Percentiles rank a stretch among this genome's conserved stretches.
Evolutionary conservation across 306 rosid species (phyloP).

Genomic region (Nissolia schottii): DNA sequence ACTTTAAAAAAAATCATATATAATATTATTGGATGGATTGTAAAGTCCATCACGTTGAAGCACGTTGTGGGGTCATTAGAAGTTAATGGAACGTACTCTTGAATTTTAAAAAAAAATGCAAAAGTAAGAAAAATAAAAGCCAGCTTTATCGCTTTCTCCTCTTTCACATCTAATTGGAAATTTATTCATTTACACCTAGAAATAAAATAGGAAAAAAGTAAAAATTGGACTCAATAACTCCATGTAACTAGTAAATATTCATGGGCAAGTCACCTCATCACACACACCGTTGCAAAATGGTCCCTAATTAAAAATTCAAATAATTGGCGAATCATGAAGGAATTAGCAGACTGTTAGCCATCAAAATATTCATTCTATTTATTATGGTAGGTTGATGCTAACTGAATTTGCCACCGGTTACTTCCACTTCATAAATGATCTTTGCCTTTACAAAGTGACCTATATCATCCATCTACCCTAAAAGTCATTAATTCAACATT

Average conservation of each 20-base stretch:
- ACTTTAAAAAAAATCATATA: too few species aligned
- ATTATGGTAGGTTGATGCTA: slow-evolving; percentile 50
- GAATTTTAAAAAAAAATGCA: background rate
- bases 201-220: background rate
- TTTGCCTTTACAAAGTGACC: slow-evolving; percentile 31
- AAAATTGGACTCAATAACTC: background rate
- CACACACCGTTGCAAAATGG: slow-evolving; percentile 26
- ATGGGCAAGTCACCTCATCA: slow-evolving; percentile 15
- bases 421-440: slow-evolving; percentile 48
- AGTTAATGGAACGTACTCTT: slow-evolving; percentile 30
- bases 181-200: background rate
- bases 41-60: slow-evolving; percentile 49
- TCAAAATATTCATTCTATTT: slow-evolving; percentile 41
- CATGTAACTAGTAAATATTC: background rate
- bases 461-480: slow-evolving; percentile 13
- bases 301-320: slow-evolving; percentile 25
- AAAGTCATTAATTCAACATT: slow-evolving; percentile 13
- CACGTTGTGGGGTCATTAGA: slow-evolving; percentile 58
- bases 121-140: slow-evolving; percentile 1
- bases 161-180: slow-evolving; percentile 18
- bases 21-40: slow-evolving; percentile 21
- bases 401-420: slow-evolving; percentile 37
- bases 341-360: slow-evolving; percentile 23
- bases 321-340: slow-evolving; percentile 22
- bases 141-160: slow-evolving; percentile 19